Evolutionary conservation across 495 filamentous ascomycete species (phyloP), one percentile per base, ranked within the genome.

Genomic region (Penicillium bialowiezense): DNA sequence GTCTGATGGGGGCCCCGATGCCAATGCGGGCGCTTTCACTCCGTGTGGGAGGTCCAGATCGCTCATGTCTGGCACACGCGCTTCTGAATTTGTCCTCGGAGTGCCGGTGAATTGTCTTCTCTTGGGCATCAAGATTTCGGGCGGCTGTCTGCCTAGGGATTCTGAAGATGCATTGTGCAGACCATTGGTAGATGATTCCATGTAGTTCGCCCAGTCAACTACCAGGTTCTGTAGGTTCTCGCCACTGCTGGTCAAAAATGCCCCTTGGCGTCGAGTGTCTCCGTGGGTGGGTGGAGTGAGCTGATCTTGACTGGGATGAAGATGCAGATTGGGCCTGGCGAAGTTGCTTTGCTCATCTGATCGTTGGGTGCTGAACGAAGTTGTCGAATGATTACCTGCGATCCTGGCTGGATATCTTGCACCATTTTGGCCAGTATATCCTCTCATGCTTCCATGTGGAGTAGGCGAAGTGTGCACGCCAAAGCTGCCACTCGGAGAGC

Each of bases 21-120:
- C 60, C 8, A 59, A 51, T 14, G 54, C 52, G 10, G 52, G 51
- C 7, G 62, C 64, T 3, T 59, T 65, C 9, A 72, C 55, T 39
- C 55, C 44, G 33, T 57, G 54, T 3, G 70, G 59, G 21, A 72
- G 72, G 12, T 63, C 58, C 45, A 73, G 50, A 10, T 70, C 65
- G 8, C 44, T 60, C 21, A 72, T 54, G 46, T 72, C 62, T 23
- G 69, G 42, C 12, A 64, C 57, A 21, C 47, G 48, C 21, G 40
- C 29, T 19, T 65, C 68, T 2, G 48, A 20, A n/a, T 45, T 17
- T 33, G 44, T 31, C 36, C 44, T 44, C 7, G 40, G 41, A 37
- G 51, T 54, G 28, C 50, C 13, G 15, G 47, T 17, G 23, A 10
- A 55, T 8, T 57, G 61, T 51, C 64, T 51, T 40, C 43, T 66